phyloP scores from a whole-genome alignment of 306 rosid species.

The Hippophae tibetana region DNA sequence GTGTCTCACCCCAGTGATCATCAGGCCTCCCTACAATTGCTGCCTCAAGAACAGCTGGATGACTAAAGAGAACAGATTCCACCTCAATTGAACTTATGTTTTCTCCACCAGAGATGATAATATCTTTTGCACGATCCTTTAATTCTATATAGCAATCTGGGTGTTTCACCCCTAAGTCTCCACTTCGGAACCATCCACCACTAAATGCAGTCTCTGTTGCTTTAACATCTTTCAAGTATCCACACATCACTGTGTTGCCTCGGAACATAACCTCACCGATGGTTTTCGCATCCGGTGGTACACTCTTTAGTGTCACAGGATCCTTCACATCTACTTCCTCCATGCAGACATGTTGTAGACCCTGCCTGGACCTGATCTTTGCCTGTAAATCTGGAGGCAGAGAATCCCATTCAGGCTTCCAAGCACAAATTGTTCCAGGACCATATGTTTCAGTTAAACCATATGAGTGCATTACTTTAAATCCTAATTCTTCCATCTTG shows the following conservation, averaged over 20 bases:
- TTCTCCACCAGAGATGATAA: slow-evolving; percentile 89
- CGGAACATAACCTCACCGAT: slow-evolving; percentile 82
- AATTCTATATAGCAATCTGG: slow-evolving; percentile 70
- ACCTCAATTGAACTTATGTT: slow-evolving; percentile 79
- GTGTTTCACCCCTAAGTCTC: slow-evolving; percentile 83
- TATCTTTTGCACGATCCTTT: slow-evolving; percentile 77
- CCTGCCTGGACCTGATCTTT: slow-evolving; percentile 61
- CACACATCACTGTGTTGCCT: slow-evolving; percentile 83
- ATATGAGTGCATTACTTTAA: slow-evolving; percentile 46
- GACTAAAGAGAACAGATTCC: slow-evolving; percentile 59
- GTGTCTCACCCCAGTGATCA: slow-evolving; percentile 82
- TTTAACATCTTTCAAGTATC: slow-evolving; percentile 56
- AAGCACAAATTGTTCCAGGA: slow-evolving; percentile 52
- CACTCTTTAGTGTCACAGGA: slow-evolving; percentile 70
- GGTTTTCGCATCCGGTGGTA: slow-evolving; percentile 69
- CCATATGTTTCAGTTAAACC: slow-evolving; percentile 92
- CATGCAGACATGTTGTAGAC: slow-evolving; percentile 64
- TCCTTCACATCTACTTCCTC: slow-evolving; percentile 63
- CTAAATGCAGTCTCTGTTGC: slow-evolving; percentile 56
- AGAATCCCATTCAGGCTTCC: slow-evolving; percentile 80
- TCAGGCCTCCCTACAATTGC: slow-evolving; percentile 80
- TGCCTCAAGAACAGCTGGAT: slow-evolving; percentile 73
- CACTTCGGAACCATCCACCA: slow-evolving; percentile 81
- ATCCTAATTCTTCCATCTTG: slow-evolving; percentile 63
- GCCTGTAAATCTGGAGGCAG: slow-evolving; percentile 53